phyloP scores from a whole-genome alignment of 805 yeast species.

The Lipomyces sp. region DNA sequence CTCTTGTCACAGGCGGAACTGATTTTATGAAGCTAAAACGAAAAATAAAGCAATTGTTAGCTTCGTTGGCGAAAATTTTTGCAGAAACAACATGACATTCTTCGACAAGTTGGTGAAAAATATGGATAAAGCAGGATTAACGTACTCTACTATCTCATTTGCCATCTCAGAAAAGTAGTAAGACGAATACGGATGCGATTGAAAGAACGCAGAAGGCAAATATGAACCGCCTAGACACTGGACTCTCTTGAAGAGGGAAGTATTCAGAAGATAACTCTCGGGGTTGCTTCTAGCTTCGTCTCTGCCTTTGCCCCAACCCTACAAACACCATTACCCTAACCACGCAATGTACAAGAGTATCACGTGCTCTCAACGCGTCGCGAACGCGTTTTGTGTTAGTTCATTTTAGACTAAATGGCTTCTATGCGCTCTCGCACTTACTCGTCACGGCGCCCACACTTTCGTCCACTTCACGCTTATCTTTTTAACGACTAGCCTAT shows the following conservation, averaged over 20 bases:
- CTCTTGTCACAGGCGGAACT: conserved; percentile 29
- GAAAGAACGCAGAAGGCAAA: not conserved
- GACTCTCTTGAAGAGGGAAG: not conserved
- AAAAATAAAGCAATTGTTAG: not conserved
- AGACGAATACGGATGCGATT: not conserved
- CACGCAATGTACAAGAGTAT: no score
- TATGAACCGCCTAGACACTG: no score
- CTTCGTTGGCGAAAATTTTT: not conserved
- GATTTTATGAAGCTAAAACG: conserved; percentile 17
- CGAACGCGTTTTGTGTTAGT: no score
- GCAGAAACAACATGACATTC: not conserved
- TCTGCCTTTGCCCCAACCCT: no score
- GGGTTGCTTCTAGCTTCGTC: no score
- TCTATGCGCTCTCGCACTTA: no score
- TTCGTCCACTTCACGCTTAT: not conserved
- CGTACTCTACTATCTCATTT: conserved; percentile 27
- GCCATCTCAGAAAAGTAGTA: conserved; percentile 9
- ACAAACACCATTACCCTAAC: no score
- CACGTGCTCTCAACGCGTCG: no score
- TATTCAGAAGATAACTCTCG: not conserved
- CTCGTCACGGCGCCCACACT: not conserved
- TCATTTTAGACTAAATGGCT: no score
- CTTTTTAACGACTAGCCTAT: no score
- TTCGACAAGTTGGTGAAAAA: no score
- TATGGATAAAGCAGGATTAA: not conserved